These are phyloP conservation scores for Globisporangium radiosum DNA, from an alignment of 352 stramenopile genomes.

Conservation along the genomic window DNA sequence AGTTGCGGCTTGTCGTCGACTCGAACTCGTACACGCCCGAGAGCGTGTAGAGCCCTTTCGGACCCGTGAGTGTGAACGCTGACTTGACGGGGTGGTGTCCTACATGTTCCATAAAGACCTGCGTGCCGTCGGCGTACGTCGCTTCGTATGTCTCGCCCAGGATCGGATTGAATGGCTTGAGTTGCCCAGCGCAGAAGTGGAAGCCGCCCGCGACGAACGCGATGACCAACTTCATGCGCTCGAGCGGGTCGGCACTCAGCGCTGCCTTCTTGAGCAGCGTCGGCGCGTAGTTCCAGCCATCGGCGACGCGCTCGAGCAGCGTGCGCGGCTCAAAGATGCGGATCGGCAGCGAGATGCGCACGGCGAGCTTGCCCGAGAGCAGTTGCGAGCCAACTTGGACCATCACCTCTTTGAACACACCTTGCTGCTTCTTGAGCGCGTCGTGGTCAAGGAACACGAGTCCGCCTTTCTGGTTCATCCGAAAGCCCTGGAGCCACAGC, in stretches of 20 bases:
- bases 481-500: conserved; percentile 51
- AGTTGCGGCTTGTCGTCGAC: conserved; percentile 55
- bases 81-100: conserved; percentile 65
- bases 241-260: conserved; percentile 38
- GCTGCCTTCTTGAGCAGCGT: conserved; percentile 71
- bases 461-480: conserved; percentile 65
- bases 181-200: conserved; percentile 66
- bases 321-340: conserved; percentile 71
- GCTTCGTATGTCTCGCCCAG: conserved; percentile 75
- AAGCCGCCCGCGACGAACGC: conserved; percentile 58
- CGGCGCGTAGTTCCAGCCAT: conserved; percentile 71
- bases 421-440: conserved; percentile 68
- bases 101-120: conserved; percentile 67
- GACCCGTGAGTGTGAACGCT: conserved; percentile 43
- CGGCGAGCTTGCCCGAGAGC: conserved; percentile 55
- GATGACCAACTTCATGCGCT: conserved; percentile 70
- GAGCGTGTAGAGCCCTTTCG: conserved; percentile 44
- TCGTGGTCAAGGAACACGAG: conserved; percentile 62
- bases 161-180: conserved; percentile 82
- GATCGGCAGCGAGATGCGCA: conserved; percentile 70
- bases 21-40: conserved; percentile 68
- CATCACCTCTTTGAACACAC: conserved; percentile 80
- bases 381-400: conserved; percentile 63
- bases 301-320: conserved; percentile 64
- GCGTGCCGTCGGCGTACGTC: conserved; percentile 58